Base-by-base conservation (phyloP, 1,139 yeast genomes). In the Zygosaccharomyces sapae region DNA sequence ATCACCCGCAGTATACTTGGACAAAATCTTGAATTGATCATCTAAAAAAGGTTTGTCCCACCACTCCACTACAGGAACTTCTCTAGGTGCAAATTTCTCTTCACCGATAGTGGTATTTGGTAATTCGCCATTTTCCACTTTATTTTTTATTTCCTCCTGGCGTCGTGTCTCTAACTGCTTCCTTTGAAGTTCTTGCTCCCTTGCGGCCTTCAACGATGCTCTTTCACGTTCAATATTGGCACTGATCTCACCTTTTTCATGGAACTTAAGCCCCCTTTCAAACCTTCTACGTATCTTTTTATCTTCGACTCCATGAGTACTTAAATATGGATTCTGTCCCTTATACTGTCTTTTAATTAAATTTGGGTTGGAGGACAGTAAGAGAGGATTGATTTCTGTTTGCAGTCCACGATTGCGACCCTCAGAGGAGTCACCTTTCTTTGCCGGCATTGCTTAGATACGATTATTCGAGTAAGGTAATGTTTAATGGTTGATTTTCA, bases 11-110 rank as follows among this genome's bases (percentile, higher is more conserved):
- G 48, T 29, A 38, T 59, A 65, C 41, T 62, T 65, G 3, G 47
- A 41, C 10, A 55, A 39, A 10, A 57, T 44, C 8, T 53, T 25
- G 16, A 34, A 24, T 1, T 48, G 35, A 6, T 49, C 49, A 42
- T 55, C 54, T 4, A 61, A 42, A 50, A 53, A 65, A 2, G 46
- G 50, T 8, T 13, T 25, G 48, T 66, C 69, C 70, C 70, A 66
- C 64, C 68, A 61, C 41, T 65, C 67, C 7, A 52, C 38, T 2
- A 25, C 22, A 1, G 65, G 62, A 4, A 57, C 54, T 20, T 45
- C 47, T 4, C 49, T 46, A 7, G 40, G 18, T 2, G 59, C 36
- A 43, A 53, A 59, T 19, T 48, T 51, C 9, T 57, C 56, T 43
- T 65, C 69, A 12, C 55, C 59, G 9, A 42, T 25, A 1, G 30